A percentile compares a stretch with the other conserved stretches of the same genome.
phyloP scores from a whole-genome alignment of 2,329 filamentous ascomycete genomes.

The Helminthosporium solani region DNA sequence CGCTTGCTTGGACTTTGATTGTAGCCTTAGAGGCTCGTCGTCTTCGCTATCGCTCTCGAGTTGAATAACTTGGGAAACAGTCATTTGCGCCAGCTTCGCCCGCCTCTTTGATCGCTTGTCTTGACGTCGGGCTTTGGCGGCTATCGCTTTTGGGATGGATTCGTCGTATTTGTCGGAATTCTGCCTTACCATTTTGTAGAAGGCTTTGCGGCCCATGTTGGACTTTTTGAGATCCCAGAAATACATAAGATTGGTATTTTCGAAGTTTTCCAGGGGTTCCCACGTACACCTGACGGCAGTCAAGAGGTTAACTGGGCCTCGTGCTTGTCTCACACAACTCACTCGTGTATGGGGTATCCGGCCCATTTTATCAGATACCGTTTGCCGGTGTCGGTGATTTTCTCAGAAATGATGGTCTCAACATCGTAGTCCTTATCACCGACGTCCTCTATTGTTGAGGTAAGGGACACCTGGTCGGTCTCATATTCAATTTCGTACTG shows the following conservation, averaged over 20 bases:
- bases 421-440: conserved; percentile 17
- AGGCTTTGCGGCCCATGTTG: conserved; percentile 14
- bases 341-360: conserved; percentile 53
- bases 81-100: background rate
- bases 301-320: background rate
- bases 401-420: conserved; percentile 27
- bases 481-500: conserved; percentile 36
- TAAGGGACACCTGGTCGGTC: conserved; percentile 57
- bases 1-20: background rate
- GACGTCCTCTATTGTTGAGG: conserved; percentile 49
- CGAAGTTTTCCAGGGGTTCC: conserved; percentile 26
- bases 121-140: conserved; percentile 8
- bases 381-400: conserved; percentile 51
- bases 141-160: conserved; percentile 6
- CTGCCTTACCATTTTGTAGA: conserved; percentile 3
- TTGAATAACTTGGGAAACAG: background rate
- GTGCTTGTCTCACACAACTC: conserved; percentile 2
- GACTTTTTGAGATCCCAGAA: conserved; percentile 14
- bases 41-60: conserved; percentile 16
- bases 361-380: conserved; percentile 66
- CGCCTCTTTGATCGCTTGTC: conserved; percentile 22
- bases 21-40: conserved; percentile 5
- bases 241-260: conserved; percentile 8
- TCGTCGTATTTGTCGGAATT: conserved; percentile 12
- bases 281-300: conserved; percentile 22